A percentile compares a stretch with the other conserved stretches of the same genome.
These are phyloP conservation scores for Chaetomium cochliodes DNA, from an alignment of 495 filamentous ascomycete genomes.

Conservation along the genomic window DNA sequence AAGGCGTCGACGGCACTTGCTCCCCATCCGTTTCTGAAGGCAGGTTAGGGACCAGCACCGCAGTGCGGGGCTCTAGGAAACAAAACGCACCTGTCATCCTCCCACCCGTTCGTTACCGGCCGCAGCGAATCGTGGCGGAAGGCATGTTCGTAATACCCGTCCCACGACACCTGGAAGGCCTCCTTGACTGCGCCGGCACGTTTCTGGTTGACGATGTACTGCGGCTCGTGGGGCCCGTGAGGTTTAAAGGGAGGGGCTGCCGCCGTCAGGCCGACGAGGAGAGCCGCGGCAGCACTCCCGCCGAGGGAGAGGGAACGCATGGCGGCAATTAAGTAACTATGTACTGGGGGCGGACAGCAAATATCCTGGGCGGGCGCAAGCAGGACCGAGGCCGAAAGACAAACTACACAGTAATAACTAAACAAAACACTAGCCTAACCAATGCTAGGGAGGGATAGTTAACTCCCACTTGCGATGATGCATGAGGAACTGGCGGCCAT, in stretches of 20 bases:
- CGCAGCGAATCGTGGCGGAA: conserved; percentile 76
- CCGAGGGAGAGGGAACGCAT: conserved; percentile 8
- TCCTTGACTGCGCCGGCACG: conserved; percentile 67
- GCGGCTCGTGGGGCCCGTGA: conserved; percentile 4
- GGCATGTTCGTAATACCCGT: conserved; percentile 77
- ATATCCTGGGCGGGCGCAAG: background rate
- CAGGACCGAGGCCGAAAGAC: background rate
- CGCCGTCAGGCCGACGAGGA: background rate
- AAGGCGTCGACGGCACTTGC: conserved; percentile 81
- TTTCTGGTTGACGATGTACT: conserved; percentile 34
- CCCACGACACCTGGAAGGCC: conserved; percentile 75
- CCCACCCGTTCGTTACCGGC: conserved; percentile 62
- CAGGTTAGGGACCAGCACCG: background rate
- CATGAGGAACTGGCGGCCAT: background rate
- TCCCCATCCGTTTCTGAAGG: conserved; percentile 76
- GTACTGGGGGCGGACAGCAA: background rate
- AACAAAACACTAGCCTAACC: background rate
- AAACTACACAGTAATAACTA: background rate
- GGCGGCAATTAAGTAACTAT: background rate
- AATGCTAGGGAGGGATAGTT: background rate
- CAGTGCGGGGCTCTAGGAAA: too few relatives aligned
- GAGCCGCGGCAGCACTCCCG: conserved; percentile 1
- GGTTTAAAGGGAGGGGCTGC: background rate
- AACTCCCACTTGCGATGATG: too few relatives aligned
- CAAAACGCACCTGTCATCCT: conserved; percentile 63